These are phyloP conservation scores for Circinella minor DNA, from an alignment of 371 early-diverging fungal genomes.

Conservation along the genomic window DNA sequence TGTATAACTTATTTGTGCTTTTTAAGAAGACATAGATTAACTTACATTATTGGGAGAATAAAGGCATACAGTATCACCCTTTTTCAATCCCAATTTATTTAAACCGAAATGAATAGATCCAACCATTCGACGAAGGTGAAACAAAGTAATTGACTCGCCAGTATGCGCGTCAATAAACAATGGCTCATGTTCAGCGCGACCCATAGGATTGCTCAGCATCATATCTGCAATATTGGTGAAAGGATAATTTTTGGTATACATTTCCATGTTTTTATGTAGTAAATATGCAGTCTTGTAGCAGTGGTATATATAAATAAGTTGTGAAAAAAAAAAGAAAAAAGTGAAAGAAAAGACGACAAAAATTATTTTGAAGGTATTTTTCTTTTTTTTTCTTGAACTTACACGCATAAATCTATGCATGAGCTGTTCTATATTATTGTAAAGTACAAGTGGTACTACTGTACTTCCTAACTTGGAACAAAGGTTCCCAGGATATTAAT, in stretches of 20 bases:
- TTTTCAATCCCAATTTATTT: slow-evolving; percentile 18
- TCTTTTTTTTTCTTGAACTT: too few relatives aligned
- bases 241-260: slow-evolving; percentile 1
- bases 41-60: slow-evolving; percentile 26
- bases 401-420: too few relatives aligned
- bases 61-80: slow-evolving; percentile 21
- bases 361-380: too few relatives aligned
- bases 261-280: background rate
- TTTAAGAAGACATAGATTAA: background rate
- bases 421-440: too few relatives aligned
- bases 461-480: too few relatives aligned
- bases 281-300: background rate
- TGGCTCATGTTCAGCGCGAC: slow-evolving; percentile 11
- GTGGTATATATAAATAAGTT: background rate
- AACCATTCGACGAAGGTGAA: slow-evolving; percentile 5
- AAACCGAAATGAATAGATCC: slow-evolving; percentile 18
- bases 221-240: slow-evolving; percentile 16
- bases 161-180: slow-evolving; percentile 22
- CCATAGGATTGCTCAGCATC: slow-evolving; percentile 11
- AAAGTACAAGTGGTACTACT: too few relatives aligned
- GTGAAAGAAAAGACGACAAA: too few relatives aligned
- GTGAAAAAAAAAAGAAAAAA: background rate
- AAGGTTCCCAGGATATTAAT: too few relatives aligned
- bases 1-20: too few relatives aligned
- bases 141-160: slow-evolving; percentile 17